Evolutionary conservation across 2,329 filamentous ascomycete genomes (phyloP).

Genomic region (Pyrenochaeta sp.): DNA sequence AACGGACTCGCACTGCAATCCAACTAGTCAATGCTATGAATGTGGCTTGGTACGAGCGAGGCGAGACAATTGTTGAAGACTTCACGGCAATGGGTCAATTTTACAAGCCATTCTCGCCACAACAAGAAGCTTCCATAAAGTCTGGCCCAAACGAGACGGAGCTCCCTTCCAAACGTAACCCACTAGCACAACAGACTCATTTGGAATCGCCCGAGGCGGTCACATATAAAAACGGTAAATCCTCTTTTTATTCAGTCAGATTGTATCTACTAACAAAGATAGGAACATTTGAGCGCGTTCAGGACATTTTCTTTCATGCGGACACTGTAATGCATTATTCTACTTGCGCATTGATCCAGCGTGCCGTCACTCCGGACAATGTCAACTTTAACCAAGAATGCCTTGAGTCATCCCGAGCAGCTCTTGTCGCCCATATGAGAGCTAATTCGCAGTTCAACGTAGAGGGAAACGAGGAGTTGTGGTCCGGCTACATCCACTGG

Average conservation of each 20-base stretch:
- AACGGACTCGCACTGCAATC: constrained; percentile 34
- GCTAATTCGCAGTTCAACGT: constrained; percentile 42
- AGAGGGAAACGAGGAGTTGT: constrained; percentile 42
- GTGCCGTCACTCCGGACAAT: constrained; percentile 42
- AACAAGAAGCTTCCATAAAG: constrained; percentile 4
- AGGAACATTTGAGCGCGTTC: constrained; percentile 27
- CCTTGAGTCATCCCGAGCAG: constrained; percentile 41
- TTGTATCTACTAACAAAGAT: background rate
- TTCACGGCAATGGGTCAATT: constrained; percentile 2
- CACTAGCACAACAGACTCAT: constrained; percentile 6
- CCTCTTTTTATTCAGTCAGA: background rate
- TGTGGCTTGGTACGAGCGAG: constrained; percentile 38
- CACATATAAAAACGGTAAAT: constrained; percentile 24
- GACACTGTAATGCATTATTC: constrained; percentile 47
- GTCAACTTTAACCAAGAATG: constrained; percentile 42
- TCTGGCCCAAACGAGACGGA: constrained; percentile 33
- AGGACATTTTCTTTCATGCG: constrained; percentile 44
- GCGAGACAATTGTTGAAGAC: constrained; percentile 28
- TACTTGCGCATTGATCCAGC: constrained; percentile 42
- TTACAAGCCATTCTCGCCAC: background rate
- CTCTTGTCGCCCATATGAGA: constrained; percentile 40
- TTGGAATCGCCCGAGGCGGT: constrained; percentile 3
- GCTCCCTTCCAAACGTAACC: constrained; percentile 31
- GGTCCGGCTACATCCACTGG: constrained; percentile 48
- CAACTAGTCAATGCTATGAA: constrained; percentile 40